A percentile compares a stretch with the other conserved stretches of the same genome.
These are phyloP conservation scores for Nothomitra cinnamomea DNA, from an alignment of 2,329 filamentous ascomycete species.

Conservation along the genomic window DNA sequence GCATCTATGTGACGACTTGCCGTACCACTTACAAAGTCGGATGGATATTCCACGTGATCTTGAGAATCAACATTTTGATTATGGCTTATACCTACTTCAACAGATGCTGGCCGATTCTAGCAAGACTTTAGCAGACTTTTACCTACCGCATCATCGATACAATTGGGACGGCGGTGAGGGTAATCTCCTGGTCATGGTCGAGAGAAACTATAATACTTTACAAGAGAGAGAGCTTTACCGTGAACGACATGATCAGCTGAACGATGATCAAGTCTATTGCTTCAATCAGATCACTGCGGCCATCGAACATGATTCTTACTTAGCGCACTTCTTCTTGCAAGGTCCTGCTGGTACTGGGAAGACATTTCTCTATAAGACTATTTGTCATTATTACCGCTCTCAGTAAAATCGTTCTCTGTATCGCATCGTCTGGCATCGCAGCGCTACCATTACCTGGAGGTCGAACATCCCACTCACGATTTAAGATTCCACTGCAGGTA, in stretches of 20 bases:
- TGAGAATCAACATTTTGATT: background rate
- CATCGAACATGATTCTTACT: background rate
- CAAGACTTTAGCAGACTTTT: background rate
- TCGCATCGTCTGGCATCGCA: background rate
- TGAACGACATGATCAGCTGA: background rate
- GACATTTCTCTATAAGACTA: background rate
- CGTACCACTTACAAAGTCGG: background rate
- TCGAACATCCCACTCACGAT: constrained; percentile 4
- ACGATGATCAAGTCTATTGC: background rate
- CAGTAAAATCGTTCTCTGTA: background rate
- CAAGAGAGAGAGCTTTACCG: background rate
- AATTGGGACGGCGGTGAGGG: background rate
- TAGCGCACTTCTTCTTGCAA: background rate
- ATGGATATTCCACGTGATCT: background rate
- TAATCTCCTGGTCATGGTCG: background rate
- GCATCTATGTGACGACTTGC: background rate
- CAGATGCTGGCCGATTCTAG: background rate
- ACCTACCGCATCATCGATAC: background rate
- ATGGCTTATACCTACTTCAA: background rate
- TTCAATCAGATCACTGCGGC: background rate
- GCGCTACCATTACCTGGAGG: background rate
- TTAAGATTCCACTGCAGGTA: constrained; percentile 5
- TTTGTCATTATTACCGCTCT: background rate
- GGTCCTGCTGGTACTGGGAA: background rate
- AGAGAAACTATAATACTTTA: background rate